Evolutionary conservation across 2,329 filamentous ascomycete species (phyloP).

Genomic region (Penicillium sp.): DNA sequence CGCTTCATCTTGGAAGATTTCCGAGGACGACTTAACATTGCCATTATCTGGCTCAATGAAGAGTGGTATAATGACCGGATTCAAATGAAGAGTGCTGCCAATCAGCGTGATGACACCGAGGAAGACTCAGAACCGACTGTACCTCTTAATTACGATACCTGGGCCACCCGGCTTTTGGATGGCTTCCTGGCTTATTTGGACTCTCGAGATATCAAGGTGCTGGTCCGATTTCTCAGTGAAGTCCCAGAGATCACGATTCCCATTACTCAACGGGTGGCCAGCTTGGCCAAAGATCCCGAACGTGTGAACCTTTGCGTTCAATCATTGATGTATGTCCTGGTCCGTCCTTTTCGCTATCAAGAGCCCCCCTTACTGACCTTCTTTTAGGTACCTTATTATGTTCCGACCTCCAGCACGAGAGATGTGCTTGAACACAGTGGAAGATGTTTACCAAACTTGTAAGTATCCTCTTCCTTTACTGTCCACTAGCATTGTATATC

Average conservation of each 20-base stretch:
- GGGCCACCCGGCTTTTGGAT: slow-evolving; percentile 78
- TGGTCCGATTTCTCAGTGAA: slow-evolving; percentile 89
- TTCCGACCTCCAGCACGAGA: slow-evolving; percentile 61
- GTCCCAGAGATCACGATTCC: slow-evolving; percentile 74
- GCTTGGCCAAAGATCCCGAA: slow-evolving; percentile 63
- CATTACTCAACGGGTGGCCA: slow-evolving; percentile 70
- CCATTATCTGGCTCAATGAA: slow-evolving; percentile 91
- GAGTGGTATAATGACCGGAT: slow-evolving; percentile 94
- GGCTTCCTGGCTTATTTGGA: slow-evolving; percentile 90
- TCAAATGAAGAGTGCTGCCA: slow-evolving; percentile 47
- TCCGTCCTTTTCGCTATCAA: background rate
- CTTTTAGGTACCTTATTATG: slow-evolving; percentile 54
- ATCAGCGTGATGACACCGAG: slow-evolving; percentile 44
- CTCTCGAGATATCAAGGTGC: slow-evolving; percentile 73
- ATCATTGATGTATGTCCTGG: slow-evolving; percentile 53
- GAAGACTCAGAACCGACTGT: slow-evolving; percentile 46
- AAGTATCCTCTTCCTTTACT: slow-evolving; percentile 25
- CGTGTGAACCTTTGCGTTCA: slow-evolving; percentile 60
- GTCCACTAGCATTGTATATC: background rate
- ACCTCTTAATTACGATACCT: slow-evolving; percentile 69
- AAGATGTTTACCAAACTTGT: slow-evolving; percentile 59
- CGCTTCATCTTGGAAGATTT: slow-evolving; percentile 90
- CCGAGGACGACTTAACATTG: slow-evolving; percentile 81
- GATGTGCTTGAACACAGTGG: slow-evolving; percentile 57
- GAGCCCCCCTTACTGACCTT: slow-evolving; percentile 15